Evolutionary conservation across 1,284 basidiomycete species (phyloP).

Genomic region (Marasmius fiardii): DNA sequence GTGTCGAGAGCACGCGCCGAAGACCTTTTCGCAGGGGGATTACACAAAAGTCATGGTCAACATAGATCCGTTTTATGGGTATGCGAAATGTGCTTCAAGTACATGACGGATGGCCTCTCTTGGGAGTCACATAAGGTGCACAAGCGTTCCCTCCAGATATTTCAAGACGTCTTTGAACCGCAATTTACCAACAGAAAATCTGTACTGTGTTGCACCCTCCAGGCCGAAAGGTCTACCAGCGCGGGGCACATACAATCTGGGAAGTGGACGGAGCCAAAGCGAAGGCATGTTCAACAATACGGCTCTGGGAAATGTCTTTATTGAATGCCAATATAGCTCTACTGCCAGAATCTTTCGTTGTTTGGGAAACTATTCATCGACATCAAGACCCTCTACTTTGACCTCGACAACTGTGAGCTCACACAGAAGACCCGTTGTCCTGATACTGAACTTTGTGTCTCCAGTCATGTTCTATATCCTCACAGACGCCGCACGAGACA

Average conservation of each 20-base stretch:
- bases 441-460: neutral
- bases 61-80: conserved; percentile 71
- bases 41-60: conserved; percentile 46
- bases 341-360: conserved; percentile 92
- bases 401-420: conserved; percentile 76
- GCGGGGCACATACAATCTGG: conserved; percentile 90
- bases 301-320: conserved; percentile 6
- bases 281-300: conserved; percentile 51
- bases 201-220: conserved; percentile 81
- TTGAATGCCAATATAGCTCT: conserved; percentile 57
- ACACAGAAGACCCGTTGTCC: neutral
- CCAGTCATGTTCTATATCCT: conserved; percentile 92
- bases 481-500: conserved; percentile 79
- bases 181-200: conserved; percentile 49
- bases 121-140: conserved; percentile 78
- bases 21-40: conserved; percentile 64
- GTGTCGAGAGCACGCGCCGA: conserved; percentile 59
- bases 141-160: conserved; percentile 14
- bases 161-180: conserved; percentile 12
- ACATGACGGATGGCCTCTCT: conserved; percentile 73
- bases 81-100: conserved; percentile 96
- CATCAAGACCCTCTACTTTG: conserved; percentile 96
- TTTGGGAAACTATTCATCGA: conserved; percentile 99
- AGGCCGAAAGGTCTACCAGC: conserved; percentile 87
- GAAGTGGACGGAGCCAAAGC: conserved; percentile 89